Evolutionary conservation across 495 filamentous ascomycete species (phyloP).

Genomic region (Trichoderma reesei): DNA sequence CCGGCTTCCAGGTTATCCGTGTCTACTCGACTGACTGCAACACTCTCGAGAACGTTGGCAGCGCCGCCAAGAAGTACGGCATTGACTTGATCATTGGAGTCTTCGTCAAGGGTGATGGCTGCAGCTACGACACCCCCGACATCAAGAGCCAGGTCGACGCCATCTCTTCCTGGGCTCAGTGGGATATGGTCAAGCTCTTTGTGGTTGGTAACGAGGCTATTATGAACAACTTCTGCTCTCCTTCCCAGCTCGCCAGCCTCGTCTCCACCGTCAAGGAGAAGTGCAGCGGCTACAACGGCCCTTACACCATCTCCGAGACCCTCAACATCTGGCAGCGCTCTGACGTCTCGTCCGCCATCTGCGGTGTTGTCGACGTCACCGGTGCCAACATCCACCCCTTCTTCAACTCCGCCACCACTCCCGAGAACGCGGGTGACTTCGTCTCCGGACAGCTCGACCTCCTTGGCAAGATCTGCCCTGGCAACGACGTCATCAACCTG

Average conservation of each 20-base stretch:
- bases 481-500: constrained; percentile 60
- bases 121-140: constrained; percentile 36
- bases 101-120: constrained; percentile 60
- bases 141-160: constrained; percentile 59
- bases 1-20: constrained; percentile 75
- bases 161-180: constrained; percentile 64
- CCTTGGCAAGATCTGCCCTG: constrained; percentile 54
- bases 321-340: constrained; percentile 55
- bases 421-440: constrained; percentile 63
- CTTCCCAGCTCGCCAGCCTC: constrained; percentile 54
- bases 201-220: constrained; percentile 87
- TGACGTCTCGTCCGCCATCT: constrained; percentile 48
- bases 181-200: constrained; percentile 65
- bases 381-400: constrained; percentile 86
- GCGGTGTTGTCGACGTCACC: constrained; percentile 63
- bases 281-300: constrained; percentile 65
- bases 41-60: constrained; percentile 63
- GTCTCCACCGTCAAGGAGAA: constrained; percentile 48
- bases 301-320: constrained; percentile 79
- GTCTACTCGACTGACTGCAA: constrained; percentile 89
- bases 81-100: constrained; percentile 77
- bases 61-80: constrained; percentile 48
- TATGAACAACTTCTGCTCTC: constrained; percentile 55
- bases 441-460: constrained; percentile 54
- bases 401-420: constrained; percentile 64